Evolutionary conservation across 2,329 filamentous ascomycete species (phyloP).

Genomic region (Ceratocystis destructans): DNA sequence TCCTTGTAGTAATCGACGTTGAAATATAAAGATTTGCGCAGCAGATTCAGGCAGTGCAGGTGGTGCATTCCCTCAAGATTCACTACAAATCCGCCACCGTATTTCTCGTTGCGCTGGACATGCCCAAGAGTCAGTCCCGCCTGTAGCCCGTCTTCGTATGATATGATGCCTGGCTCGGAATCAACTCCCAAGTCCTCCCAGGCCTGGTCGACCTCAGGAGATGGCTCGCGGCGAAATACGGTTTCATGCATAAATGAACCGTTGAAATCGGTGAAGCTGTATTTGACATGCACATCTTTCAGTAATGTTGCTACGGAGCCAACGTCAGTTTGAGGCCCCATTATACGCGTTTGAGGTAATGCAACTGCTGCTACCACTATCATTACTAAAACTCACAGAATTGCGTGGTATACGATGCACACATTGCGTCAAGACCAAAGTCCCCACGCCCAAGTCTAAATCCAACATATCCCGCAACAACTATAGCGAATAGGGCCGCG

Average conservation of each 20-base stretch:
- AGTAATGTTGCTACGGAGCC: slow-evolving; percentile 26
- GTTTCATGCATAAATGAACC: slow-evolving; percentile 42
- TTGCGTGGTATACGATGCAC: slow-evolving; percentile 26
- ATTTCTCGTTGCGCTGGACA: slow-evolving; percentile 39
- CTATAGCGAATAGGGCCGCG: slow-evolving; percentile 17
- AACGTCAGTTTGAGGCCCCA: background rate
- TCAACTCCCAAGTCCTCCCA: slow-evolving; percentile 35
- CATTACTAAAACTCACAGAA: slow-evolving; percentile 26
- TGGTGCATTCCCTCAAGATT: slow-evolving; percentile 45
- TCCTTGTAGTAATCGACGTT: slow-evolving; percentile 45
- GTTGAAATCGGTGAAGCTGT: slow-evolving; percentile 34
- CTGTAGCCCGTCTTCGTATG: slow-evolving; percentile 33
- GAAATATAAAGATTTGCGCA: slow-evolving; percentile 44
- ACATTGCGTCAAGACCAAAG: slow-evolving; percentile 21
- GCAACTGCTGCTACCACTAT: too few species aligned
- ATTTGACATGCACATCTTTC: slow-evolving; percentile 26
- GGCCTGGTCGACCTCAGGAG: slow-evolving; percentile 42
- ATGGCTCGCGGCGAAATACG: slow-evolving; percentile 36
- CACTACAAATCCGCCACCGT: slow-evolving; percentile 46
- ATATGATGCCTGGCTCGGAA: slow-evolving; percentile 35
- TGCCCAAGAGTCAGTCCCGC: slow-evolving; percentile 41
- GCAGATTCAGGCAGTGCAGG: slow-evolving; percentile 47
- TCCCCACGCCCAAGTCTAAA: slow-evolving; percentile 19
- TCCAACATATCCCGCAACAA: slow-evolving; percentile 21
- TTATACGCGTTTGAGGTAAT: background rate